A percentile compares a stretch with the other conserved stretches of the same genome.
phyloP scores from a whole-genome alignment of 2,329 filamentous ascomycete species.

The Phaeosphaeria sp. region DNA sequence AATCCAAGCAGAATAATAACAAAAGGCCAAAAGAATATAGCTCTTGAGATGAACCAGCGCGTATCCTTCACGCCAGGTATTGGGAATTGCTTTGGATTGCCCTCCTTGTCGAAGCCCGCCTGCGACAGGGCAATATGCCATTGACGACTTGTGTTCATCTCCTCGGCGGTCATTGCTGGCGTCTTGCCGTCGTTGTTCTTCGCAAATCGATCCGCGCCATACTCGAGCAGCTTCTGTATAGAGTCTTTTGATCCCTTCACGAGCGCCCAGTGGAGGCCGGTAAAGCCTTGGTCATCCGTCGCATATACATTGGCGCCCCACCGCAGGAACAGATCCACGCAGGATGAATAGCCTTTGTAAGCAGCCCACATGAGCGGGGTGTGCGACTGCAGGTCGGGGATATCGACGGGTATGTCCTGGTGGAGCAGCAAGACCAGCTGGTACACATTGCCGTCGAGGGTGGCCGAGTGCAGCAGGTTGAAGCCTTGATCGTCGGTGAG shows the following conservation, averaged over 20 bases:
- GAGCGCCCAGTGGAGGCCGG: constrained; percentile 93
- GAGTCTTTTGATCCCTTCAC: constrained; percentile 91
- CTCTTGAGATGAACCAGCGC: constrained; percentile 78
- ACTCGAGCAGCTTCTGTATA: constrained; percentile 93
- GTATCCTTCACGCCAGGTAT: constrained; percentile 79
- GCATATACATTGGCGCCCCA: constrained; percentile 96
- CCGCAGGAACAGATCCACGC: constrained; percentile 88
- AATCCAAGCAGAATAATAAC: constrained; percentile 74
- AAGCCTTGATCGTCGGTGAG: constrained; percentile 93
- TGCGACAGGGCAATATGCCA: constrained; percentile 86
- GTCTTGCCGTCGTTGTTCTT: constrained; percentile 91
- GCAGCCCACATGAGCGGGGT: constrained; percentile 98
- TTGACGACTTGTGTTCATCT: constrained; percentile 84
- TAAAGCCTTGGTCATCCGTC: constrained; percentile 90
- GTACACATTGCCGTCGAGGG: constrained; percentile 94
- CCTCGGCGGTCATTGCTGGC: constrained; percentile 80
- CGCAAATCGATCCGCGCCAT: constrained; percentile 91
- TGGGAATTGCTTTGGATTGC: constrained; percentile 75
- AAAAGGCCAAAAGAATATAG: constrained; percentile 91
- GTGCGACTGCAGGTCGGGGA: constrained; percentile 86
- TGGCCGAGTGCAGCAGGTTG: constrained; percentile 96
- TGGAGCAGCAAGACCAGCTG: constrained; percentile 89
- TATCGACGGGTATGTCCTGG: constrained; percentile 93
- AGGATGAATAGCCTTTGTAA: constrained; percentile 93
- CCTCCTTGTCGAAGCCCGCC: constrained; percentile 82